Evolutionary conservation across 352 stramenopile genomes (phyloP).

Genomic region (Pythium periplocum): DNA sequence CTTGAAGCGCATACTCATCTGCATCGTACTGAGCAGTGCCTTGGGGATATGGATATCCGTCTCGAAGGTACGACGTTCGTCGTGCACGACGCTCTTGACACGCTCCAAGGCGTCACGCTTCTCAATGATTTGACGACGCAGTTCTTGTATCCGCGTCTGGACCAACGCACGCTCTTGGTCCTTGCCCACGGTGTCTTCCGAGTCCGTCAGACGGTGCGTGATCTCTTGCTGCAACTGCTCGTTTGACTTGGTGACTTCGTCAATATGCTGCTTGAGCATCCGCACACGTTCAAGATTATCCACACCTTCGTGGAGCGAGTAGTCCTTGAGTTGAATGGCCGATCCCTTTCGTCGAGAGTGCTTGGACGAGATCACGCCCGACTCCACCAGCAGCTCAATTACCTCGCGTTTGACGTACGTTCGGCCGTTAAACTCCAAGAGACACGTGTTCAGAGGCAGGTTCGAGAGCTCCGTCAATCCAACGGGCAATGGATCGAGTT

Average conservation of each 20-base stretch:
- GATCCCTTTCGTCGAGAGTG: constrained; percentile 70
- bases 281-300: constrained; percentile 59
- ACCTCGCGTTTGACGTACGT: constrained; percentile 67
- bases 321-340: constrained; percentile 73
- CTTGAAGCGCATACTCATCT: constrained; percentile 82
- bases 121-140: constrained; percentile 42
- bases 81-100: constrained; percentile 56
- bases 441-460: constrained; percentile 73
- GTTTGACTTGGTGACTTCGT: constrained; percentile 35
- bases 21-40: constrained; percentile 67
- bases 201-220: constrained; percentile 31
- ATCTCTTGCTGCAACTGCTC: constrained; percentile 47
- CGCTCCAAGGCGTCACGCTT: constrained; percentile 54
- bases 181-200: constrained; percentile 30
- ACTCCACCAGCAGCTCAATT: constrained; percentile 60
- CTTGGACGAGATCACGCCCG: constrained; percentile 57
- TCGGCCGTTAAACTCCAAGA: constrained; percentile 70
- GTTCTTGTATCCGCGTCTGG: constrained; percentile 43
- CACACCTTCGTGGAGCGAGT: constrained; percentile 67
- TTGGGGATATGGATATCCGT: constrained; percentile 80
- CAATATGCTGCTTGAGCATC: constrained; percentile 40
- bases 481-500: constrained; percentile 66
- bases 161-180: constrained; percentile 44
- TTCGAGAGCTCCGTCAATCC: constrained; percentile 53
- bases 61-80: constrained; percentile 73